Evolutionary conservation across 176 grass and related monocot species (phyloP), one percentile per base, ranked within the genome.

Genomic region (Lolium multiflorum): DNA sequence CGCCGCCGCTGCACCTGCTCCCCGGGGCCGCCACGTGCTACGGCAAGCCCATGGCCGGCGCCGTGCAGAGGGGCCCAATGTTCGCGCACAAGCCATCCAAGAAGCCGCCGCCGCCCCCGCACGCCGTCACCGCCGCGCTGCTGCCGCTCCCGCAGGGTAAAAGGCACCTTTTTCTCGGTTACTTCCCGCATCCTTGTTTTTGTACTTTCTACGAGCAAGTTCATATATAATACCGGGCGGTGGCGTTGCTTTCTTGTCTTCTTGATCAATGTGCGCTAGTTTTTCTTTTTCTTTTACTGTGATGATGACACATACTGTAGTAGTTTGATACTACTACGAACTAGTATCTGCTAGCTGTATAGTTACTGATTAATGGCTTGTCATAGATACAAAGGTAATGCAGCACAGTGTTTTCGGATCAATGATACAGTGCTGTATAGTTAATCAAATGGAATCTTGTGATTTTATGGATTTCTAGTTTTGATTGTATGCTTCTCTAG

Each of bases 131-230:
- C 72, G 88, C 92, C 17, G 87, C 91, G 7, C 87, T 86, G 14
- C 80, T 87, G 64, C 91, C 85, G 17, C 85, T 93, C 57, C 89
- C 86, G 62, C 83, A 86, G 51, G 95, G 93, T 97, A 84, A 77
- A 81, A 66, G 26, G 12, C 70, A 50, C 82, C 16, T 70, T 64
- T 66, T 66, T 66, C 26, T 66, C 63, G 63, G 28, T 66, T 66
- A 66, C 63, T 66, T 66, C 63, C 63, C 63, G 63, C 63, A 66
- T 35, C 63, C 63, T 66, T 66, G 50, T 77, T 49, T 77, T 77
- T 69, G 81, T 88, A 56, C 62, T 56, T 82, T 77, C 26, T 85
- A 72, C 68, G 26, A 64, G 35, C 46, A 56, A 68, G 47, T 75
- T 74, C 57, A 58, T 74, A 62, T 47, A 56, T 72, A 57, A 66